Base-by-base conservation (phyloP, 257 asterid species). In the Solanum paucissectum region DNA sequence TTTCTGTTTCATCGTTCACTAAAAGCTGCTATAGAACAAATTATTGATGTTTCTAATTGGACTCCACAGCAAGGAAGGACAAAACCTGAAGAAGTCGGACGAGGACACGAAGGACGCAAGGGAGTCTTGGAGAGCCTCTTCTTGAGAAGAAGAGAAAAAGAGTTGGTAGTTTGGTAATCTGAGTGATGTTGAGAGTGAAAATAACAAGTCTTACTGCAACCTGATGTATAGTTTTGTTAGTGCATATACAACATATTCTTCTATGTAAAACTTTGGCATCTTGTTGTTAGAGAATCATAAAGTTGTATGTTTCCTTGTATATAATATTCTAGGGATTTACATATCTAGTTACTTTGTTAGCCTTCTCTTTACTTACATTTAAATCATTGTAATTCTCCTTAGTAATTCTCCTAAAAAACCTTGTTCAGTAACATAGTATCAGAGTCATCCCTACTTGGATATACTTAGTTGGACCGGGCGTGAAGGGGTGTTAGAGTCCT, bases 41-140 rank as follows among this genome's bases (percentile, higher is more conserved):
- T 75, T 38, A 11, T 62, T 37, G 83, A 82, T 38, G 60, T 89
- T 76, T 62, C 20, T 32, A 46, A 89, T 85, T 77, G 55, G 83
- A 75, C 18, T 38, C 71, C 87, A 33, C 94, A 93, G 98, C 82
- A 93, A 91, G 89, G 92, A 87, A 40, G 93, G 90, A 40, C 92
- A 42, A 62, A 88, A 93, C 33, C 91, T 91, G 60, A 94, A 87
- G 87, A 94, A 91, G 88, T 40, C 92, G 2, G 88, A 91, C 4
- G 93, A 93, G 84, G 90, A 90, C 27, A 93, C 86, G 86, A 79
- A 90, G 90, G 87, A 60, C 84, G 42, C 91, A 69, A 72, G 89
- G 91, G 71, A 88, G 44, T 77, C 44, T 76, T 42, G 93, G 91
- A 52, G 95, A 91, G 81, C 88, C 91, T 82, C 90, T 90, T 87